Evolutionary conservation across 1,139 yeast genomes (phyloP), one percentile per base, ranked within the genome.

Genomic region (Geotrichum restrictum): DNA sequence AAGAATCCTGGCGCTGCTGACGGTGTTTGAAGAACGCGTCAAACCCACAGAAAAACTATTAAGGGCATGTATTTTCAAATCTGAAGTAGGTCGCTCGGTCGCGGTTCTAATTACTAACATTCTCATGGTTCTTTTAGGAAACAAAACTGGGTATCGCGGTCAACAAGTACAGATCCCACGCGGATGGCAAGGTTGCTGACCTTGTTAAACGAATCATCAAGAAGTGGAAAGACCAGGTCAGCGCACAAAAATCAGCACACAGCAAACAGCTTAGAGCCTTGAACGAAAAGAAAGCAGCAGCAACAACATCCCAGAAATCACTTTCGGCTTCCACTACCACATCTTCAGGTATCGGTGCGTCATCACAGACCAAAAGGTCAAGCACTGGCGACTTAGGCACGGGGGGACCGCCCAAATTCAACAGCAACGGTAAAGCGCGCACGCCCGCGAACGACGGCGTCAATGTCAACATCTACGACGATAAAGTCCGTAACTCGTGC

Each of bases 71-170:
- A 14, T 31, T 32, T 24, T 10, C 22, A 31, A n/a, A n/a, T n/a
- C n/a, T n/a, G n/a, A n/a, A n/a, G n/a, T n/a, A n/a, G n/a, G n/a
- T n/a, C n/a, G n/a, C n/a, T n/a, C n/a, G n/a, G n/a, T n/a, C n/a
- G n/a, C n/a, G n/a, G n/a, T n/a, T n/a, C n/a, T n/a, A n/a, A n/a
- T n/a, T 24, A 24, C 29, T 24, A 8, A 8, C 29, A 24, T 24
- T 5, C 18, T 34, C 10, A 34, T 16, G 2, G 8, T 19, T 18
- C 34, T 45, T 36, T 27, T 62, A 72, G 67, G 88, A 91, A 66
- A 93, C 98, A n/a, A 89, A 88, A 69, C 93, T 93, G n/a, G 98
- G 98, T 56, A 94, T 93, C 24, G 94, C 93, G 5, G 98, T 93
- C 45, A 94, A 94, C 71, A 89, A 88, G 70, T 81, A 85, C 64